Conservation (phyloP, 75 land plant species). For the Pinus taeda region DNA sequence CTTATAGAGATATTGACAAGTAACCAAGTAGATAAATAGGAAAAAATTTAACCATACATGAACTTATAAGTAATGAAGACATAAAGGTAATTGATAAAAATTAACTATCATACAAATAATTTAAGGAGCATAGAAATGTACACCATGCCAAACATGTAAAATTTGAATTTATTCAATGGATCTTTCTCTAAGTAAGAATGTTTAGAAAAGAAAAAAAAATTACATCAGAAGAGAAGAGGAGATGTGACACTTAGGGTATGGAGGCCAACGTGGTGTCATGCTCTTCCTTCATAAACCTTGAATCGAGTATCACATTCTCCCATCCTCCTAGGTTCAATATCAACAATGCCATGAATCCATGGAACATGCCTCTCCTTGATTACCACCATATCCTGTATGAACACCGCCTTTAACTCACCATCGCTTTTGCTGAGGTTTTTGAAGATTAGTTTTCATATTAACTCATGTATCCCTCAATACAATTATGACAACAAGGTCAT, state of each 20-base stretch:
- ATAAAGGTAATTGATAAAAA: too few species aligned
- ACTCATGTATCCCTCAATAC: conserved; percentile 12
- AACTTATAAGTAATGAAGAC: too few species aligned
- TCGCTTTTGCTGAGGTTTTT: conserved; percentile 32
- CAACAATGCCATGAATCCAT: conserved; percentile 8
- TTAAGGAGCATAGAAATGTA: too few species aligned
- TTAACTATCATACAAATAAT: too few species aligned
- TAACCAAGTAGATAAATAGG: too few species aligned
- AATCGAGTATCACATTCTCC: background rate
- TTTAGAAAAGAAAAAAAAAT: too few species aligned
- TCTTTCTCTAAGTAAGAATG: too few species aligned
- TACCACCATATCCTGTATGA: conserved; percentile 19
- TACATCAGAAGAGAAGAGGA: too few species aligned
- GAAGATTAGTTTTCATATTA: conserved; percentile 29
- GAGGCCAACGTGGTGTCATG: background rate
- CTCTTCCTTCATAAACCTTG: background rate
- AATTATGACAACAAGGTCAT: background rate
- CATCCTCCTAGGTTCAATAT: background rate
- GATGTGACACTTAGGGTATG: background rate
- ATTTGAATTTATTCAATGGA: too few species aligned
- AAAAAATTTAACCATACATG: too few species aligned
- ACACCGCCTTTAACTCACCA: conserved; percentile 14
- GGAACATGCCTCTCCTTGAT: background rate
- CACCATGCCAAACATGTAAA: too few species aligned
- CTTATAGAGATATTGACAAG: too few species aligned